Evolutionary conservation across 371 early-diverging fungal genomes (phyloP).

Genomic region (Mortierella sp.): DNA sequence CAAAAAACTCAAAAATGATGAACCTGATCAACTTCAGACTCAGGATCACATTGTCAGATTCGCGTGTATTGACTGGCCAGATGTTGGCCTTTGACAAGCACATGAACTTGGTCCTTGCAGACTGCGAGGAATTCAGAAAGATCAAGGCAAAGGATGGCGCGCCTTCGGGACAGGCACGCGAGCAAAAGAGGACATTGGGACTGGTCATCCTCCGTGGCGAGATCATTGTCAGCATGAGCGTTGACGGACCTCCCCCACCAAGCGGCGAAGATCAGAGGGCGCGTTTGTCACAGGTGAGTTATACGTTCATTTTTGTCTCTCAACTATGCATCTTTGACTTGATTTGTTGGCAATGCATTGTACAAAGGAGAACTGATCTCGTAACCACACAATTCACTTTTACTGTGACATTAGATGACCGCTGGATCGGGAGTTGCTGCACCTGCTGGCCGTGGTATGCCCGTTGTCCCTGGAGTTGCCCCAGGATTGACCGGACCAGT

Average conservation of each 20-base stretch:
- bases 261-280: conserved; percentile 71
- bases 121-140: conserved; percentile 97
- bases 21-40: conserved; percentile 96
- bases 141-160: conserved; percentile 78
- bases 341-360: background rate
- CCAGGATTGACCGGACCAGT: conserved; percentile 90
- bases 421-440: conserved; percentile 85
- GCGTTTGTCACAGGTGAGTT: conserved; percentile 59
- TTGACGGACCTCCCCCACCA: conserved; percentile 95
- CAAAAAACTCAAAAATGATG: conserved; percentile 92
- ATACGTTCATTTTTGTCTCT: background rate
- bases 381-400: background rate
- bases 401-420: conserved; percentile 50
- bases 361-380: background rate
- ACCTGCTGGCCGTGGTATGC: conserved; percentile 94
- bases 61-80: conserved; percentile 93
- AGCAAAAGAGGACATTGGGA: conserved; percentile 93
- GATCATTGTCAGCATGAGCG: conserved; percentile 90
- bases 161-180: conserved; percentile 61
- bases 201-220: conserved; percentile 97
- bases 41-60: conserved; percentile 92
- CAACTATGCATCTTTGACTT: background rate
- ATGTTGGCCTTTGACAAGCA: conserved; percentile 99
- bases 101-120: conserved; percentile 98
- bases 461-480: conserved; percentile 76